Evolutionary conservation across 2,329 filamentous ascomycete genomes (phyloP), one percentile per base, ranked within the genome.

Genomic region (Trichoderma koningii): DNA sequence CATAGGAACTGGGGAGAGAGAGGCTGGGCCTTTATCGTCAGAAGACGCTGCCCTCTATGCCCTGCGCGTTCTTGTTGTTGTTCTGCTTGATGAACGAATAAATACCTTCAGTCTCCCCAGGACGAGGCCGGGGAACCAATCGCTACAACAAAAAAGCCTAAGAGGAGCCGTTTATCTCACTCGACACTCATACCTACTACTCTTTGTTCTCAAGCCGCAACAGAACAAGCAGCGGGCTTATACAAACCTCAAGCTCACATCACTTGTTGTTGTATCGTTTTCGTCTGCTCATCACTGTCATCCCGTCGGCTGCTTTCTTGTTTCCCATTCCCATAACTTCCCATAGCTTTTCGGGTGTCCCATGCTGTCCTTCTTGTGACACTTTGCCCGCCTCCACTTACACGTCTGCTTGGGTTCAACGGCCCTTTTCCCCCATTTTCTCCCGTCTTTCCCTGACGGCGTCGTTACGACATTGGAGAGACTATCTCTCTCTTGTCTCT

Each of bases 361-460:
- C 64, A 59, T 61, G 50, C 57, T 66, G 62, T 52, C 63, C 41
- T 65, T 66, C 53, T 66, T 68, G 66, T 68, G 65, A 60, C 57
- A 67, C 66, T 57, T 56, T 47, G 62, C 51, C 34, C 34, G 42
- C 65, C 65, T 65, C 62, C 56, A 65, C 62, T 65, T 65, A 65
- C 63, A 66, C 62, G 61, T 66, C 65, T 65, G 42, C 56, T 51
- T 66, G 44, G 34, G 50, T 45, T 56, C 52, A 28, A 53, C 65
- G 26, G 34, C 34, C 52, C 28, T 55, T 50, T 50, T 51, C 52
- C 64, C 65, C 60, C 45, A 34, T 38, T 48, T 48, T 38, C 60
- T 38, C 60, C 48, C 51, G 48, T 60, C 50, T 38, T 38, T 38
- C 14, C 30, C 56, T 61, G 59, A 59, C 53, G 50, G 38, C 28